Evolutionary conservation across 345 rosid species (phyloP).

Genomic region (Citrus sp.): DNA sequence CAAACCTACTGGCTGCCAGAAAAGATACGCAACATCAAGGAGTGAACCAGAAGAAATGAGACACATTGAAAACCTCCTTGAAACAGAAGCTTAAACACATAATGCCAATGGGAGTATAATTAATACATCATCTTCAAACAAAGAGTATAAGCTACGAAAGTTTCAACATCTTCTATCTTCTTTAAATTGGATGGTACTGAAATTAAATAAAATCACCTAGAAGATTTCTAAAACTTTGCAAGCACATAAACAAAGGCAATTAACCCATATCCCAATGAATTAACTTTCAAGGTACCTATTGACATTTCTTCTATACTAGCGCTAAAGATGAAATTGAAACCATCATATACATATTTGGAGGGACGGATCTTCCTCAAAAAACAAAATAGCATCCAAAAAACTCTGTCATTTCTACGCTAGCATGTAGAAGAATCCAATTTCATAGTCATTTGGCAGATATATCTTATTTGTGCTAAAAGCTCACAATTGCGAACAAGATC

Average conservation of each 20-base stretch:
- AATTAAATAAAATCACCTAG: too few relatives aligned
- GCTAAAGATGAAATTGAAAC: neutral
- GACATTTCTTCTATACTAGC: neutral
- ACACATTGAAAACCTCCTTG: neutral
- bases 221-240: neutral
- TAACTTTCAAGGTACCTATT: neutral
- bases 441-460: neutral
- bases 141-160: neutral
- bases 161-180: neutral
- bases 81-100: neutral
- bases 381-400: neutral
- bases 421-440: neutral
- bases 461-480: too few relatives aligned
- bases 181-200: neutral
- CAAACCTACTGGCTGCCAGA: constrained; percentile 84
- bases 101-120: neutral
- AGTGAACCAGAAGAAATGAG: neutral
- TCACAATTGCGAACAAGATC: too few relatives aligned
- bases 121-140: neutral
- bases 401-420: too few relatives aligned
- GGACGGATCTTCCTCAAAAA: too few relatives aligned
- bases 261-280: neutral
- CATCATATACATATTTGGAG: neutral
- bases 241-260: neutral
- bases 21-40: constrained; percentile 21